Conservation (phyloP, 129 eudicot species). For the Pittosporum tobira region DNA sequence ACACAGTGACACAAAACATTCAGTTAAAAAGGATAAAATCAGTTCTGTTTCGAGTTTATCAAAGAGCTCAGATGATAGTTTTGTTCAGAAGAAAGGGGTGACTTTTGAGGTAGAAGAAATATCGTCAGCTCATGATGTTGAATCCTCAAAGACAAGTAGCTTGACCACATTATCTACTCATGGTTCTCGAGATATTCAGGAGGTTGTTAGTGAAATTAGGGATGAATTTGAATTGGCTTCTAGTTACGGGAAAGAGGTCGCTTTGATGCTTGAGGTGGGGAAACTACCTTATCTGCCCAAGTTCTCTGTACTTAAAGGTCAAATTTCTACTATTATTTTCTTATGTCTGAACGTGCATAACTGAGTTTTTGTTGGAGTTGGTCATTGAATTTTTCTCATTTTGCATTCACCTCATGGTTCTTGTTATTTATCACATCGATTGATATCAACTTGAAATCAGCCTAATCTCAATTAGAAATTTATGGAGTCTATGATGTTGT, state of each 20-base stretch:
- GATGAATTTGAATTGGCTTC: slow-evolving; percentile 76
- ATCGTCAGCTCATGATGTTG: slow-evolving; percentile 49
- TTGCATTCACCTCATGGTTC: not conserved
- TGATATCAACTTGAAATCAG: no score
- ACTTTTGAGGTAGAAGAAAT: slow-evolving; percentile 70
- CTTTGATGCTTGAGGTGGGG: slow-evolving; percentile 88
- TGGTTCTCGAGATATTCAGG: slow-evolving; percentile 77
- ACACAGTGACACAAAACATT: slow-evolving; percentile 17
- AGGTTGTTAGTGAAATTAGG: slow-evolving; percentile 75
- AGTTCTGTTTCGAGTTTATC: slow-evolving; percentile 47
- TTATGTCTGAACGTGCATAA: slow-evolving; percentile 8
- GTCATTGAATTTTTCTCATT: not conserved
- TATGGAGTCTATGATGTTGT: no score
- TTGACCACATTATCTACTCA: slow-evolving; percentile 53
- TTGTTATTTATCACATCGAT: not conserved
- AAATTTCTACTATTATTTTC: slow-evolving; percentile 11
- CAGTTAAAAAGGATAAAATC: slow-evolving; percentile 42
- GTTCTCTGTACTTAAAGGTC: slow-evolving; percentile 63
- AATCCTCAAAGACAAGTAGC: slow-evolving; percentile 61
- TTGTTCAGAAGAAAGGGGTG: slow-evolving; percentile 54
- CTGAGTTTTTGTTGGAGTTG: slow-evolving; percentile 1
- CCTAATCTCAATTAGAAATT: no score
- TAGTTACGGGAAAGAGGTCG: slow-evolving; percentile 76
- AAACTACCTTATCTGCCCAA: slow-evolving; percentile 70
- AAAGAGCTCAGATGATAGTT: slow-evolving; percentile 40